These are phyloP conservation scores for Dysphania ambrosioides DNA, from an alignment of 148 eudicot species.

Conservation along the genomic window DNA sequence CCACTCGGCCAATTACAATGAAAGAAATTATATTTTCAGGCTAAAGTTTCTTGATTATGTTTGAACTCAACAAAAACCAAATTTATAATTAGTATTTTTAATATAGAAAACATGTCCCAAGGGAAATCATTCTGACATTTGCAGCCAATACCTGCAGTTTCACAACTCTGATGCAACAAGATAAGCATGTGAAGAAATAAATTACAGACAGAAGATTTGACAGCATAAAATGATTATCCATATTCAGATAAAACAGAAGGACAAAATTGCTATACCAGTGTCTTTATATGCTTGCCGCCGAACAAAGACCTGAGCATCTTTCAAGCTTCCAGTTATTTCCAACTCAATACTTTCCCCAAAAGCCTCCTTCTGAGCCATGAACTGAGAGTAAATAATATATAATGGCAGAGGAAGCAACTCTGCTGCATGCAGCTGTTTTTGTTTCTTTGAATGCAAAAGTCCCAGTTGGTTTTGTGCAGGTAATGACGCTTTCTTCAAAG, in stretches of 20 bases:
- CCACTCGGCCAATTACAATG: neutral
- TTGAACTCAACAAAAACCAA: neutral
- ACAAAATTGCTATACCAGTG: conserved; percentile 39
- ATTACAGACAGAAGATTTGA: neutral
- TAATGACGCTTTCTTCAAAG: conserved; percentile 91
- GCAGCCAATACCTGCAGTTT: neutral
- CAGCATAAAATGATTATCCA: neutral
- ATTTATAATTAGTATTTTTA: neutral
- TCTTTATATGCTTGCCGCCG: conserved; percentile 75
- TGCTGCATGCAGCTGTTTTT: conserved; percentile 75
- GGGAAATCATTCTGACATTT: neutral
- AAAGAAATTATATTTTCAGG: neutral
- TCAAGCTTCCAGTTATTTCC: conserved; percentile 79
- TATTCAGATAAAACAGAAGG: neutral
- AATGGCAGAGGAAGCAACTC: conserved; percentile 97
- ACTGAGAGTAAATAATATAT: conserved; percentile 85
- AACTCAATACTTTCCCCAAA: conserved; percentile 80
- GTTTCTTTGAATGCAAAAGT: conserved; percentile 70
- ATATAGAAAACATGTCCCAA: too few species aligned
- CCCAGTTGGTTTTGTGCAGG: conserved; percentile 92
- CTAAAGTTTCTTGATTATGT: neutral
- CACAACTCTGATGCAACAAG: neutral
- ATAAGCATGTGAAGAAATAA: neutral
- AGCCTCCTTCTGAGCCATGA: conserved; percentile 92
- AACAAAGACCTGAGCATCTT: conserved; percentile 87